Conservation (phyloP, 2,329 filamentous ascomycete species). For the Plectosphaerella plurivora region DNA sequence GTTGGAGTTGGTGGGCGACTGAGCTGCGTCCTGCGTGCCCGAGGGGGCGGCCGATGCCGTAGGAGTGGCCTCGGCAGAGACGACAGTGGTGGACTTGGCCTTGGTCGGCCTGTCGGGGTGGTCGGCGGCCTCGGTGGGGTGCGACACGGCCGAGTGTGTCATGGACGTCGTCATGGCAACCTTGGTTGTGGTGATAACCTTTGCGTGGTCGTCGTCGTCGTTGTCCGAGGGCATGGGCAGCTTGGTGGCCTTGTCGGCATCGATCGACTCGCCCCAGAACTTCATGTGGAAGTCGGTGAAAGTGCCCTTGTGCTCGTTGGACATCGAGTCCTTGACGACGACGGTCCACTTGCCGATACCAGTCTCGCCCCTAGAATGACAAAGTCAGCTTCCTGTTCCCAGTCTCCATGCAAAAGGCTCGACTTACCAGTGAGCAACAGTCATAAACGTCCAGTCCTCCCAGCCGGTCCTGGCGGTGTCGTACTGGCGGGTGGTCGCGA, state of each 20-base stretch:
- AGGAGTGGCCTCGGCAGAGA: constrained; percentile 12
- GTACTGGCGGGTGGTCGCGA: constrained; percentile 68
- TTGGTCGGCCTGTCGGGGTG: constrained; percentile 62
- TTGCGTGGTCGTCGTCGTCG: constrained; percentile 78
- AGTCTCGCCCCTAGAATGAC: constrained; percentile 66
- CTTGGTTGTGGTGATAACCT: constrained; percentile 50
- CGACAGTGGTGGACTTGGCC: constrained; percentile 28
- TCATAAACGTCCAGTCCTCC: constrained; percentile 98
- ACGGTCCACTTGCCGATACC: constrained; percentile 89
- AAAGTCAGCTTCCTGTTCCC: neutral
- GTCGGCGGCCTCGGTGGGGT: constrained; percentile 40
- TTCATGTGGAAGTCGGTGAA: constrained; percentile 93
- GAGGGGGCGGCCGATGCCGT: constrained; percentile 24
- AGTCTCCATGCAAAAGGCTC: neutral
- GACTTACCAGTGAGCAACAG: constrained; percentile 84
- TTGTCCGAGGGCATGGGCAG: constrained; percentile 79
- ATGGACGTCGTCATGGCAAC: constrained; percentile 61
- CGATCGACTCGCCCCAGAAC: constrained; percentile 86
- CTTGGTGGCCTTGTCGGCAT: constrained; percentile 65
- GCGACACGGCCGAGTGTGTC: constrained; percentile 39
- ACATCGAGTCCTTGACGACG: constrained; percentile 76
- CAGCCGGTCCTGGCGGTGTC: constrained; percentile 71
- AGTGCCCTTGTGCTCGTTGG: constrained; percentile 71
- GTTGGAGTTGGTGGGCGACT: constrained; percentile 49
- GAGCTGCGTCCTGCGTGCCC: constrained; percentile 22